These are phyloP conservation scores for Penicillium oxalicum DNA, from an alignment of 2,329 filamentous ascomycete genomes.

Conservation along the genomic window DNA sequence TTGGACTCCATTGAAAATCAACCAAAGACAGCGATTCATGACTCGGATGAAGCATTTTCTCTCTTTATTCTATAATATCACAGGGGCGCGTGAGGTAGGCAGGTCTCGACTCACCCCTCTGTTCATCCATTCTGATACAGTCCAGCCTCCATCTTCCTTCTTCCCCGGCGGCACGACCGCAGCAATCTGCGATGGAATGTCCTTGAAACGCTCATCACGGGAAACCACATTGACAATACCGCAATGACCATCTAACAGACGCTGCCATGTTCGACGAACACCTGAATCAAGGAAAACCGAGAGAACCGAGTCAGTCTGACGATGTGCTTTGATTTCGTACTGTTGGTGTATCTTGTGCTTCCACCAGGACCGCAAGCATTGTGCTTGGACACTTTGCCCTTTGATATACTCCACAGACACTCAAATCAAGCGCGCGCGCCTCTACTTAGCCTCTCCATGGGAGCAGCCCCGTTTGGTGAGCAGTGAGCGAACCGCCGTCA, in stretches of 20 bases:
- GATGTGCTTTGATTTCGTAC: neutral
- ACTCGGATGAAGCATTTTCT: no score
- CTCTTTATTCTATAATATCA: no score
- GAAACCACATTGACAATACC: conserved; percentile 70
- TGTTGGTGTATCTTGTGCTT: no score
- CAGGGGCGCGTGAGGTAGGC: no score
- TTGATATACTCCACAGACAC: no score
- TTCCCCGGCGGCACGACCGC: conserved; percentile 65
- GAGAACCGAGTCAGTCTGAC: neutral
- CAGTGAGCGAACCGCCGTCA: conserved; percentile 11
- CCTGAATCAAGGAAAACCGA: conserved; percentile 50
- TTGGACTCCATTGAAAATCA: no score
- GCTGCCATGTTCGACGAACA: conserved; percentile 69
- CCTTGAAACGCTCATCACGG: conserved; percentile 58
- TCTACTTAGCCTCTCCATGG: neutral
- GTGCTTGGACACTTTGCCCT: no score
- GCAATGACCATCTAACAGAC: conserved; percentile 70
- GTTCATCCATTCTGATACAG: conserved; percentile 40
- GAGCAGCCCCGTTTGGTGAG: neutral
- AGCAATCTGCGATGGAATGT: conserved; percentile 77
- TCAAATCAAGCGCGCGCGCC: neutral
- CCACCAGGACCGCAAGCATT: no score
- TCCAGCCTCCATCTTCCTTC: conserved; percentile 41
- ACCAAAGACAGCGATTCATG: no score
- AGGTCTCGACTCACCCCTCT: conserved; percentile 30